Conservation (phyloP, 2,329 filamentous ascomycete genomes). For the Phyllosticta ampelicida region DNA sequence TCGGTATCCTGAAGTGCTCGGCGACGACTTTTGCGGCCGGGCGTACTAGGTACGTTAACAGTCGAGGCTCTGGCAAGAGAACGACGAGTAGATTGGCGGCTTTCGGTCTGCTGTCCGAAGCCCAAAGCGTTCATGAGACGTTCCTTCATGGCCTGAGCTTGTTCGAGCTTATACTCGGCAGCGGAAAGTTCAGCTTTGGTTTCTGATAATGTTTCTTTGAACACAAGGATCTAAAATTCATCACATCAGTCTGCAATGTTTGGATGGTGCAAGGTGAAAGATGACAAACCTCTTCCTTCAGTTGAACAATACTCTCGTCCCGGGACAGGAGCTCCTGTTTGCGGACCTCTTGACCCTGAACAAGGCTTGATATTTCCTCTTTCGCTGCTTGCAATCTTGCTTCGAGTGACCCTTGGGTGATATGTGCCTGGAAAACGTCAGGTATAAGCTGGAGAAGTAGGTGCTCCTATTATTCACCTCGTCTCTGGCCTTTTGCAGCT, state of each 20-base stretch:
- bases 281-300: not conserved
- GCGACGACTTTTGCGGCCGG: not conserved
- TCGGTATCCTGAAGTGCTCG: not conserved
- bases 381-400: not conserved
- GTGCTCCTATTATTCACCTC: not conserved
- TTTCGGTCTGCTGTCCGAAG: not conserved
- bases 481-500: constrained; percentile 1
- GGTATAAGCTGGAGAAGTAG: not conserved
- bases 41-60: not conserved
- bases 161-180: not conserved
- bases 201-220: not conserved
- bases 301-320: not conserved
- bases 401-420: not conserved
- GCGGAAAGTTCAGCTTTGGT: not conserved
- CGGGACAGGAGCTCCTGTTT: not conserved
- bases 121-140: not conserved
- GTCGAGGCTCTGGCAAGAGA: not conserved
- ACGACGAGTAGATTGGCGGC: not conserved
- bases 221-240: not conserved
- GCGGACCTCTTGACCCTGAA: not conserved
- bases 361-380: not conserved
- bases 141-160: not conserved
- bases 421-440: not conserved
- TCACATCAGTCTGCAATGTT: not conserved
- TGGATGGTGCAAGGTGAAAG: not conserved